phyloP scores from a whole-genome alignment of 2,329 filamentous ascomycete genomes.

The Aspergillus sojae region DNA sequence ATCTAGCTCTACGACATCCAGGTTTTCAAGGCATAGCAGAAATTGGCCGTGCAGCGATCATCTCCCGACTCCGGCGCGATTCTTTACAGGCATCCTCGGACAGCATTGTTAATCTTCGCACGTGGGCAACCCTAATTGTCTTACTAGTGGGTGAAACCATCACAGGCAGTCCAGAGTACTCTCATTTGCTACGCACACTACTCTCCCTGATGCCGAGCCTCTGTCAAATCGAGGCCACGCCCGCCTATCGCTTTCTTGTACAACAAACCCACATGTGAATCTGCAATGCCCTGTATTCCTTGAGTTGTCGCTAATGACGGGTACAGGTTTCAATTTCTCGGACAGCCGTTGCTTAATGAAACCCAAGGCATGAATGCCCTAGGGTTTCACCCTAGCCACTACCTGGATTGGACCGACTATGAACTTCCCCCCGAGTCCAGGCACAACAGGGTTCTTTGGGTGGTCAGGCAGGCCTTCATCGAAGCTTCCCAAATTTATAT shows the following conservation, averaged over 20 bases:
- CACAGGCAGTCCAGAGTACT: slow-evolving; percentile 25
- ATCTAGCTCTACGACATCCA: slow-evolving; percentile 20
- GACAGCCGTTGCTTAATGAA: slow-evolving; percentile 24
- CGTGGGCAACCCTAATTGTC: slow-evolving; percentile 25
- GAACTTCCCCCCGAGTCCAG: slow-evolving; percentile 16
- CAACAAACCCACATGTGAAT: slow-evolving; percentile 25
- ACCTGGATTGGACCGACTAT: slow-evolving; percentile 22
- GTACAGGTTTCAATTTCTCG: slow-evolving; percentile 20
- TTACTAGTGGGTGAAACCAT: slow-evolving; percentile 29
- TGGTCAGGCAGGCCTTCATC: slow-evolving; percentile 19
- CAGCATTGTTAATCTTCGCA: slow-evolving; percentile 18
- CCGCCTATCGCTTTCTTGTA: slow-evolving; percentile 13
- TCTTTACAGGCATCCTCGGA: slow-evolving; percentile 16
- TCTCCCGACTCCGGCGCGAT: slow-evolving; percentile 19
- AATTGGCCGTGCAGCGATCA: slow-evolving; percentile 17
- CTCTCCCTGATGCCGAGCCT: slow-evolving; percentile 19
- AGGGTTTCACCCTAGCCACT: slow-evolving; percentile 7
- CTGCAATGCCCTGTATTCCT: neutral
- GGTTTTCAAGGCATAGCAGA: slow-evolving; percentile 17
- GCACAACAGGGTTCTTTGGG: slow-evolving; percentile 11
- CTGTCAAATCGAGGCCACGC: neutral
- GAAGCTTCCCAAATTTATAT: slow-evolving; percentile 29
- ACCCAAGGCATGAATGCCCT: slow-evolving; percentile 16
- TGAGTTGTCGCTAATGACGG: too few species aligned
- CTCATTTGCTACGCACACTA: slow-evolving; percentile 19